These are phyloP conservation scores for Rhizopogon rudus DNA, from an alignment of 768 basidiomycete species.

Conservation along the genomic window DNA sequence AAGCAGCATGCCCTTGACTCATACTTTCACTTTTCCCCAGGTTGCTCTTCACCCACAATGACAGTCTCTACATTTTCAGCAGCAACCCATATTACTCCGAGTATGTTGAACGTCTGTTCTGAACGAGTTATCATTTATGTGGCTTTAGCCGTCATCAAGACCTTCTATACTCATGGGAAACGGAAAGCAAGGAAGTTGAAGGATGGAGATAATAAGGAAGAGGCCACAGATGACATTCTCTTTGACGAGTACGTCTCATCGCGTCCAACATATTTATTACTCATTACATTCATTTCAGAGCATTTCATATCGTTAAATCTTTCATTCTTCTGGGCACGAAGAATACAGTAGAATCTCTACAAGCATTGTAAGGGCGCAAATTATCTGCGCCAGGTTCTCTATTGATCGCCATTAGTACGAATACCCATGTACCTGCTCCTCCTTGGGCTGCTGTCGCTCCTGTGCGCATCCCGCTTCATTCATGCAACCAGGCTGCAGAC, in stretches of 20 bases:
- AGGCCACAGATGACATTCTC: constrained; percentile 56
- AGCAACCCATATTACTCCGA: constrained; percentile 49
- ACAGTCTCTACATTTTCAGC: constrained; percentile 51
- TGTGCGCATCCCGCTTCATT: constrained; percentile 49
- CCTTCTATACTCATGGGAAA: constrained; percentile 44
- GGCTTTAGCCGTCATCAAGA: constrained; percentile 47
- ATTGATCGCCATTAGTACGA: constrained; percentile 37
- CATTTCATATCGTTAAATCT: constrained; percentile 67
- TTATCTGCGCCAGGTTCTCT: not conserved
- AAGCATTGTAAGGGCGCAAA: constrained; percentile 44
- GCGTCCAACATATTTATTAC: not conserved
- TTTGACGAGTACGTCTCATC: constrained; percentile 55
- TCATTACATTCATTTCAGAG: constrained; percentile 29
- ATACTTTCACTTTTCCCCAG: not conserved
- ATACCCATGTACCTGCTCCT: constrained; percentile 66
- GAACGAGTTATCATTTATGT: not conserved
- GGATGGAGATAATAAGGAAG: constrained; percentile 28
- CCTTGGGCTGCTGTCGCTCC: constrained; percentile 59
- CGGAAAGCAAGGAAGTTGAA: constrained; percentile 36
- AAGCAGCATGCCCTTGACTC: not conserved
- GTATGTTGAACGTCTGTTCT: constrained; percentile 18
- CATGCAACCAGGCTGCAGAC: constrained; percentile 62
- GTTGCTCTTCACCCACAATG: constrained; percentile 25
- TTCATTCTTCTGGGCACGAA: constrained; percentile 62
- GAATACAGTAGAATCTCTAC: constrained; percentile 70